Conservation (phyloP, 495 filamentous ascomycete species). For the Aspergillus indologenus region DNA sequence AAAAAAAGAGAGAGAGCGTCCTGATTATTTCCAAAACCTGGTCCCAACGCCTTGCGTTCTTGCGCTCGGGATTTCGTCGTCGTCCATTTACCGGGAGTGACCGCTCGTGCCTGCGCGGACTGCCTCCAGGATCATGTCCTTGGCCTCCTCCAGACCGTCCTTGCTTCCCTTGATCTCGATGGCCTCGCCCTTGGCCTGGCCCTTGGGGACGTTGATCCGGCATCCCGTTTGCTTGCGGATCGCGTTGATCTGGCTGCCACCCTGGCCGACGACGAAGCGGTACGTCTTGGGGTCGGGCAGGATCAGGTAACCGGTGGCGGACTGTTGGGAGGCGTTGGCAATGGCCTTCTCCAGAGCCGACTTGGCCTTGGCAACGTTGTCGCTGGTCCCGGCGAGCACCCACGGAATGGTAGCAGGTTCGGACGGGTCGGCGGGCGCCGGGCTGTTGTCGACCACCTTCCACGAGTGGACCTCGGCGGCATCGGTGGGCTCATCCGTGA, state of each 20-base stretch:
- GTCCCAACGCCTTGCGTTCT: neutral
- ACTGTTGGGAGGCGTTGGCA: constrained; percentile 66
- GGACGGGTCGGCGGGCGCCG: constrained; percentile 31
- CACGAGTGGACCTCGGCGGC: constrained; percentile 68
- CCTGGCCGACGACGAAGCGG: constrained; percentile 83
- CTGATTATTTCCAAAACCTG: constrained; percentile 1
- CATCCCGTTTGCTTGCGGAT: constrained; percentile 92
- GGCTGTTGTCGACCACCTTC: constrained; percentile 64
- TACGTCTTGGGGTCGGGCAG: constrained; percentile 87
- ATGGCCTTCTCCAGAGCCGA: constrained; percentile 67
- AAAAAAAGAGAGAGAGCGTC: neutral
- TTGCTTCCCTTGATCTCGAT: constrained; percentile 81
- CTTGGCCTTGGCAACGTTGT: constrained; percentile 75
- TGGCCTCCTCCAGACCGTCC: constrained; percentile 83
- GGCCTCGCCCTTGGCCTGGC: constrained; percentile 72
- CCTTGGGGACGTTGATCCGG: constrained; percentile 85
- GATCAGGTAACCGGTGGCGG: constrained; percentile 77
- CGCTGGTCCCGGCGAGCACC: constrained; percentile 74
- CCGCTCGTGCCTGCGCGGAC: constrained; percentile 51
- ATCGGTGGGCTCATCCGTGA: constrained; percentile 74
- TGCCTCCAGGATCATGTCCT: constrained; percentile 79
- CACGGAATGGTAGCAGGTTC: constrained; percentile 81
- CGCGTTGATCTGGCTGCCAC: constrained; percentile 83
- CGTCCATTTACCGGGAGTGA: constrained; percentile 17
- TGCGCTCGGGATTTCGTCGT: too few species aligned